Evolutionary conservation across 371 early-diverging fungal genomes (phyloP).

Genomic region (Fennellomyces sp.): DNA sequence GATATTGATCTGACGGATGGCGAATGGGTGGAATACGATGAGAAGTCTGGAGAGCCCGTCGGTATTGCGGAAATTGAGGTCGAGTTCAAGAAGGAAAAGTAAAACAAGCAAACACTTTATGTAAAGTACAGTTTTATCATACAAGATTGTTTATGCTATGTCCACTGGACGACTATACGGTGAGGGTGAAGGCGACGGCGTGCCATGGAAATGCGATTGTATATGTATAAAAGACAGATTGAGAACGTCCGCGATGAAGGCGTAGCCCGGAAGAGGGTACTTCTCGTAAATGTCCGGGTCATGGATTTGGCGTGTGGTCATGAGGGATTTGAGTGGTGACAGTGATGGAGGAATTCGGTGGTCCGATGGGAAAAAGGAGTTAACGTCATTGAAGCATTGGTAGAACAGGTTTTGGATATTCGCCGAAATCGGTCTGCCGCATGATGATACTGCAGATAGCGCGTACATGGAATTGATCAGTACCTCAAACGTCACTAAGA

Average conservation of each 20-base stretch:
- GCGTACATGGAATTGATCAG: conserved; percentile 3
- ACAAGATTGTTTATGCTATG: not conserved
- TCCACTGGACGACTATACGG: not conserved
- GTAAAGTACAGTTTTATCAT: not conserved
- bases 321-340: conserved; percentile 1
- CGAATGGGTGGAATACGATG: conserved; percentile 42
- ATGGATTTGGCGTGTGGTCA: not conserved
- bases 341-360: conserved; percentile 7
- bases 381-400: not conserved
- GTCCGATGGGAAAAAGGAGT: not conserved
- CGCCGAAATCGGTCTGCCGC: not conserved
- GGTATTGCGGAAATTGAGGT: conserved; percentile 26
- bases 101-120: not conserved
- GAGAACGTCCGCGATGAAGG: conserved; percentile 3
- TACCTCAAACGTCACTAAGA: not conserved
- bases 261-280: conserved; percentile 8
- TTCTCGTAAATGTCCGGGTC: not conserved
- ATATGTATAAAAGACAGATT: conserved; percentile 1
- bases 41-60: conserved; percentile 29
- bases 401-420: not conserved
- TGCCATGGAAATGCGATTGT: not conserved
- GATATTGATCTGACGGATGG: conserved; percentile 82
- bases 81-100: conserved; percentile 25
- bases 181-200: not conserved
- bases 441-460: not conserved